Base-by-base conservation (phyloP, 2,329 filamentous ascomycete species). In the Stachybotrys elegans region DNA sequence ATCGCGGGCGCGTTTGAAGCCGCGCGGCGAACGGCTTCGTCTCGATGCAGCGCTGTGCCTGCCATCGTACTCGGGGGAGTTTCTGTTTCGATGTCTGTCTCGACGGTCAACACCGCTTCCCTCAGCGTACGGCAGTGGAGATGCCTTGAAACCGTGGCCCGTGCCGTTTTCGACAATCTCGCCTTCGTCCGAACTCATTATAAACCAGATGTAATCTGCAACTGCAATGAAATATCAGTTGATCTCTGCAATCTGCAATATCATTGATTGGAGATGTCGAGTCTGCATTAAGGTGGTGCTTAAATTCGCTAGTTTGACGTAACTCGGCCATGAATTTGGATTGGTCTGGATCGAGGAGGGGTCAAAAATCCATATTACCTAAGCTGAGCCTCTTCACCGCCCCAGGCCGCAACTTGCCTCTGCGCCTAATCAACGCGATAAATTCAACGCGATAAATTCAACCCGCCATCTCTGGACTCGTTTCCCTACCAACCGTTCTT, bases 21-120 rank as follows among this genome's bases (percentile, higher is more conserved):
- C 83, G 54, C 75, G 76, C 47, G 83, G 82, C 38, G 83, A 84
- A 56, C 75, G 70, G 60, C 71, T 76, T 53, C 70, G 71, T 57
- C 73, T 70, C 43, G 63, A 61, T 16, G 63, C 63, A 51, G 58
- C 61, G 56, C 63, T 68, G 53, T 67, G 57, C 57, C 66, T 71
- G 51, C 66, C 59, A 60, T 70, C 70, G 68, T 68, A 59, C 36
- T 78, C 76, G 55, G 79, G 79, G 51, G 79, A 77, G 56, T 70
- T 62, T 75, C 73, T 78, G 65, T 69, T 74, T 69, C 77, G 81
- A 71, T 70, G 77, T 91, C 89, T 95, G 86, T 86, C 79, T 78
- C 76, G 82, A 81, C 85, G 86, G 88, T 95, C 87, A 95, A 95
- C 84, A 80, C 78, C 83, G 80, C 73, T 83, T 84, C 82, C 78